Evolutionary conservation across 306 rosid species (phyloP).

Genomic region (Fagus sylvatica): DNA sequence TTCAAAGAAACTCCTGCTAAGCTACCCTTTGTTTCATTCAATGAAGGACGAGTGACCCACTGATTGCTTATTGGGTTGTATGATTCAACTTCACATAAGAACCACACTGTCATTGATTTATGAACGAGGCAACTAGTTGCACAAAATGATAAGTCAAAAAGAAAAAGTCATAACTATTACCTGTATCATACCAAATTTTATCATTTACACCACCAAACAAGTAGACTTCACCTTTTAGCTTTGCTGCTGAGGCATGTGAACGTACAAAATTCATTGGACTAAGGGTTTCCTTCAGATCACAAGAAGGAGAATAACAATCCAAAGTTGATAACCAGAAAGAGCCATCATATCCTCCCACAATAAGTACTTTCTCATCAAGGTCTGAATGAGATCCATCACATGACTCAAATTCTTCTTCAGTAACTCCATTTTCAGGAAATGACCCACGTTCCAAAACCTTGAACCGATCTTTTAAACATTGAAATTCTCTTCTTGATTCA

Average conservation of each 20-base stretch:
- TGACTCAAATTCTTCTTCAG: not conserved
- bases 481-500: conserved; percentile 37
- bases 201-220: conserved; percentile 39
- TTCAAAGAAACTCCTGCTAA: conserved; percentile 42
- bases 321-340: conserved; percentile 27
- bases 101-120: conserved; percentile 4
- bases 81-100: conserved; percentile 41
- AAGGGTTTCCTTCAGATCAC: conserved; percentile 32
- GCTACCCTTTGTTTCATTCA: conserved; percentile 40
- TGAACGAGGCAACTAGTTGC: not conserved
- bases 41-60: conserved; percentile 40
- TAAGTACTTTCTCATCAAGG: conserved; percentile 32
- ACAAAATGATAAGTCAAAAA: not conserved
- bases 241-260: conserved; percentile 29
- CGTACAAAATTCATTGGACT: conserved; percentile 39
- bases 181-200: conserved; percentile 39
- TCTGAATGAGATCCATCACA: conserved; percentile 10
- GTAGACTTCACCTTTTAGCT: conserved; percentile 37
- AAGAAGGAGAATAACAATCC: conserved; percentile 34
- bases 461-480: conserved; percentile 28
- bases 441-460: conserved; percentile 21
- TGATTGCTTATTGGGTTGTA: conserved; percentile 33
- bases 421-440: conserved; percentile 4
- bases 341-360: conserved; percentile 53
- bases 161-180: conserved; percentile 20